Evolutionary conservation across 768 basidiomycete species (phyloP).

Genomic region (Phallus indusiatus): DNA sequence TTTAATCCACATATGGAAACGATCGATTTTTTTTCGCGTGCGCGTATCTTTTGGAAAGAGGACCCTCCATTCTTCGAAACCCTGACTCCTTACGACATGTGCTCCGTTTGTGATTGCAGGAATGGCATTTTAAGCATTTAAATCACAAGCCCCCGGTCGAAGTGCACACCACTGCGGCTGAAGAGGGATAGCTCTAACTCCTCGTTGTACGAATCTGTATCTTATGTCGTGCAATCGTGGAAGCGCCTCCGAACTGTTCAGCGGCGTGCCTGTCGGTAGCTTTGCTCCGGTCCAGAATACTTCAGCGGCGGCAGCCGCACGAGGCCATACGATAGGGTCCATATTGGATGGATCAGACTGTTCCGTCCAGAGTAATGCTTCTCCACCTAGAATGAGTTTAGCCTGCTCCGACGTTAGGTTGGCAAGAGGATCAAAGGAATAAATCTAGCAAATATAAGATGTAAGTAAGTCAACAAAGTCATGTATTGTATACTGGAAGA

Average conservation of each 20-base stretch:
- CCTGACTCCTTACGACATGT: no score
- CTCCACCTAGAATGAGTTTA: constrained; percentile 21
- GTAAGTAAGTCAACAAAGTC: constrained; percentile 1
- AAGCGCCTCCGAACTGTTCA: constrained; percentile 18
- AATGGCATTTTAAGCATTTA: not conserved
- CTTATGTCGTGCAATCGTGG: constrained; percentile 25
- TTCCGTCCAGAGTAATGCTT: constrained; percentile 25
- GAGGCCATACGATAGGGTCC: constrained; percentile 26
- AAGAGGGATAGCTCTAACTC: constrained; percentile 22
- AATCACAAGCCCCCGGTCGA: constrained; percentile 21
- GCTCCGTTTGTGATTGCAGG: no score
- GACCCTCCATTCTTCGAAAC: no score
- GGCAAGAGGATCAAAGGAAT: constrained; percentile 26
- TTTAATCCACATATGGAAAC: no score
- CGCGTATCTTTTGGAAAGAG: no score
- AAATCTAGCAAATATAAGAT: constrained; percentile 15
- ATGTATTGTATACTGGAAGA: not conserved
- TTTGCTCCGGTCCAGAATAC: constrained; percentile 8
- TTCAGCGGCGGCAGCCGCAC: constrained; percentile 25
- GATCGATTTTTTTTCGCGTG: no score
- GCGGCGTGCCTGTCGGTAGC: constrained; percentile 10
- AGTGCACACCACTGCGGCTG: constrained; percentile 33
- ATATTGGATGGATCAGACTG: constrained; percentile 25
- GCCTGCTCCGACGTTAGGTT: constrained; percentile 15
- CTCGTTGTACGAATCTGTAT: constrained; percentile 22